phyloP scores from a whole-genome alignment of 352 stramenopile species.

The Saprolegnia diclina region DNA sequence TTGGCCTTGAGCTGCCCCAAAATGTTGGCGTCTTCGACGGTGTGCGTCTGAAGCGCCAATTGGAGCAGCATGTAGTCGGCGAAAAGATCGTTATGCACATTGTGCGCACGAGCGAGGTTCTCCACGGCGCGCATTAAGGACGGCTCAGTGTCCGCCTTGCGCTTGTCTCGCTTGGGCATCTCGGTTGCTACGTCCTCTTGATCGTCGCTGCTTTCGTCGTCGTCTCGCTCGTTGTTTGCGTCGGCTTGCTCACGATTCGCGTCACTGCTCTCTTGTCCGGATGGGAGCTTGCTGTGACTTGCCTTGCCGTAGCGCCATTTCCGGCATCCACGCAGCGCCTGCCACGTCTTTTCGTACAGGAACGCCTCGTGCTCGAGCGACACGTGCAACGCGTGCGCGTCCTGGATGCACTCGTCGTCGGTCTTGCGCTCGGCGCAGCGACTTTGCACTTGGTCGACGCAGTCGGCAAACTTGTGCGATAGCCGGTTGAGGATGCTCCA shows the following conservation, averaged over 20 bases:
- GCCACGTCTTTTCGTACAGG: background rate
- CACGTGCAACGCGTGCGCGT: background rate
- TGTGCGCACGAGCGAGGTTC: background rate
- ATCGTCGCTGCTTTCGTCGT: background rate
- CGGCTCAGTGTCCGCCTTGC: background rate
- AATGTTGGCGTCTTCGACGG: background rate
- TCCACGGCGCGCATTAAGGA: background rate
- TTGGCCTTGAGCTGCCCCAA: conserved; percentile 16
- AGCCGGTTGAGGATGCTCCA: background rate
- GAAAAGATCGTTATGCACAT: background rate
- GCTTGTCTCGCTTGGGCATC: background rate
- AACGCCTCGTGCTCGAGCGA: background rate
- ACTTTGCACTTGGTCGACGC: background rate
- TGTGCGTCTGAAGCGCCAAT: background rate
- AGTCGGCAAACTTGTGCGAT: background rate
- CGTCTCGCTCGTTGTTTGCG: background rate
- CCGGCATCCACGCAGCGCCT: background rate
- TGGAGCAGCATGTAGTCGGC: conserved; percentile 17
- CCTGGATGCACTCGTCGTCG: background rate
- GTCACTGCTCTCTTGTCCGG: too few relatives aligned
- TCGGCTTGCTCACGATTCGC: background rate
- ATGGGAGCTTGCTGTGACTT: background rate
- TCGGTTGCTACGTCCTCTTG: background rate
- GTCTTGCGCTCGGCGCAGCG: background rate
- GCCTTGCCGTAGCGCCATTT: background rate